Evolutionary conservation across 768 basidiomycete species (phyloP), one percentile per base, ranked within the genome.

Genomic region (Filobasidium floriforme): DNA sequence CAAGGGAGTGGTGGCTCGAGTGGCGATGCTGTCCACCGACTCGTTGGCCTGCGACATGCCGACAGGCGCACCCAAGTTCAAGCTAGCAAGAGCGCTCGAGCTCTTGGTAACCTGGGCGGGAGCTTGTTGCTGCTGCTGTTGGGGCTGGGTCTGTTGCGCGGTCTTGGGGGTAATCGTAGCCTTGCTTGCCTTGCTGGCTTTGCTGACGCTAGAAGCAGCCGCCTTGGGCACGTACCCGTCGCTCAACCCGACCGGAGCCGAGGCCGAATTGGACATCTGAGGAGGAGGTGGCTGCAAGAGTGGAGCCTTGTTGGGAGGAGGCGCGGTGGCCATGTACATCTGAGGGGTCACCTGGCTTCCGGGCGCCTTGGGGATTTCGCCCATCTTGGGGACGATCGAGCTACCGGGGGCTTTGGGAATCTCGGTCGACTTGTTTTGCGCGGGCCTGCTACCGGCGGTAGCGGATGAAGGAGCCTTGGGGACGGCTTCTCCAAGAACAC

Each of bases 281-380:
- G 65, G 63, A 18, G 54, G 54, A 52, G 62, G 68, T 49, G 68
- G 64, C 37, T 37, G 15, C 32, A 64, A 24, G n/a, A 63, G 43
- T 43, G 37, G 66, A 26, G 57, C 59, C 60, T 69, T 14, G 72
- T 62, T 68, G 67, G 71, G 68, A 7, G 63, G 63, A 59, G 68
- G 68, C 3, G 68, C 68, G 22, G 68, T 65, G 2, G 52, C 64
- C 6, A 24, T 52, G 60, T 62, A 68, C 72, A 77, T 70, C 59
- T 71, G 69, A 12, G 77, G 77, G 7, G 69, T 73, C 18, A 77
- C 75, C 24, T 76, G 74, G 49, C 70, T 72, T 49, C 70, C 69
- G 15, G 77, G 77, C 1, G 77, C 77, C 59, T 77, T 78, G 15
- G 77, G 77, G 1, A 78, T 71, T 11, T 78, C 77, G 12, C 72